Evolutionary conservation across 2,329 filamentous ascomycete species (phyloP).

Genomic region (Lithohypha guttulata): DNA sequence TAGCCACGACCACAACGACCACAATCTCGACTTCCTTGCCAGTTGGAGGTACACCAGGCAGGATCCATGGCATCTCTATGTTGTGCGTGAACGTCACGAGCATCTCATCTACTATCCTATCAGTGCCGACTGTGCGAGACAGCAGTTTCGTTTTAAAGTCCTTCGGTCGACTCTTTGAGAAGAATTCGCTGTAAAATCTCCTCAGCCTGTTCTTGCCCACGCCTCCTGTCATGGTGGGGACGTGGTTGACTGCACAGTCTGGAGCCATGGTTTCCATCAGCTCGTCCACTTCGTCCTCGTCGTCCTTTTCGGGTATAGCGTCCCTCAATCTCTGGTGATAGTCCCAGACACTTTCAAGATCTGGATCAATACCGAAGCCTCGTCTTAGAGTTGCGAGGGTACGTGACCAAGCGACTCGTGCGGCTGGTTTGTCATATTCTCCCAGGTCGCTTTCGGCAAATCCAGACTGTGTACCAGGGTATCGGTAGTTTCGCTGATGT

Average conservation of each 20-base stretch:
- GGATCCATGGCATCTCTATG: conserved; percentile 46
- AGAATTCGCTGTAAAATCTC: conserved; percentile 47
- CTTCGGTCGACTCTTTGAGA: conserved; percentile 41
- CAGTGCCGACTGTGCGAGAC: conserved; percentile 46
- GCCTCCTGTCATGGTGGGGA: conserved; percentile 33
- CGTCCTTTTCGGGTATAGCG: not conserved
- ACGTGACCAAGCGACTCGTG: conserved; percentile 59
- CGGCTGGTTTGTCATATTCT: conserved; percentile 53
- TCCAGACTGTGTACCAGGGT: conserved; percentile 47
- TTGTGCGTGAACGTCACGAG: conserved; percentile 48
- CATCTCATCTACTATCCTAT: conserved; percentile 52
- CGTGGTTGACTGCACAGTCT: conserved; percentile 26
- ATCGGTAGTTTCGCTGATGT: conserved; percentile 37
- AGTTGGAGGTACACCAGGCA: conserved; percentile 48
- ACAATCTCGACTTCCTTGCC: conserved; percentile 47
- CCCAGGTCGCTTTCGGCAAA: conserved; percentile 63
- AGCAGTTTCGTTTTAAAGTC: conserved; percentile 44
- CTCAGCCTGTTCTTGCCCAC: conserved; percentile 32
- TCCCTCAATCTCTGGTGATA: conserved; percentile 26
- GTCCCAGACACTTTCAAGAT: conserved; percentile 32
- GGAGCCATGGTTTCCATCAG: conserved; percentile 24
- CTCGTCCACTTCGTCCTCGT: conserved; percentile 26
- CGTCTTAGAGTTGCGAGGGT: conserved; percentile 49
- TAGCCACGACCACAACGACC: conserved; percentile 45
- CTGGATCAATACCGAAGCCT: conserved; percentile 42